Base-by-base conservation (phyloP, 2,329 filamentous ascomycete species). In the Coniella vitis region DNA sequence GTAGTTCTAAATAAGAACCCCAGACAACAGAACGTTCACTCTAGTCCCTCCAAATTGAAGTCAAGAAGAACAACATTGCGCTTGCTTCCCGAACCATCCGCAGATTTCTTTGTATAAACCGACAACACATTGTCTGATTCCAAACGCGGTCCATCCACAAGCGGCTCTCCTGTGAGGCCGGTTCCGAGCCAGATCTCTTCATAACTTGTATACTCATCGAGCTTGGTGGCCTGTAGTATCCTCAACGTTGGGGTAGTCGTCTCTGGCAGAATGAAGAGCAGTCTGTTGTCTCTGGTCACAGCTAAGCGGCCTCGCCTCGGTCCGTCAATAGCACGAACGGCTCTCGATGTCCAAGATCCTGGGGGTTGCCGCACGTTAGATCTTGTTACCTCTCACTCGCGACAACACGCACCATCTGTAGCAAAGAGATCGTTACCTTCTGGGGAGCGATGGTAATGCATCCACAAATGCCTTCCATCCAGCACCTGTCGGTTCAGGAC, bases 401-500 rank as follows among this genome's bases (percentile, higher is more conserved):
- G 29, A 21, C 16, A 20, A 13, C 4, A 32, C 10, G 12, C 7
- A 9, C 39, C 25, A 41, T 21, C 13, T 16, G 1, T 9, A 8
- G 4, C 12, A 9, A 3, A 16, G 20, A 16, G 29, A 19, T 4
- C 54, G 61, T 50, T 35, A 65, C 66, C 64, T 13, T 53, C 48
- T 2, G 66, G 61, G 5, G 59, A 54, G 16, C 63, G 57, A 51
- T 69, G 65, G 49, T 70, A 69, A 55, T 70, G 68, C 43, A 65
- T 69, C 68, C 69, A 70, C 43, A 57, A 39, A 19, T 57, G 54
- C 21, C 48, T 54, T 1, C 60, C 63, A 19, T 60, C 60, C 14
- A 60, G 22, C 0, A 61, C 66, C 45, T 75, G 71, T 4, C 73
- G 63, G 54, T 76, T 76, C 25, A 76, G 55, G 1, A 74, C 68